Evolutionary conservation across 78 protist genomes (phyloP).

Genomic region (Dictyostelium intermedium): DNA sequence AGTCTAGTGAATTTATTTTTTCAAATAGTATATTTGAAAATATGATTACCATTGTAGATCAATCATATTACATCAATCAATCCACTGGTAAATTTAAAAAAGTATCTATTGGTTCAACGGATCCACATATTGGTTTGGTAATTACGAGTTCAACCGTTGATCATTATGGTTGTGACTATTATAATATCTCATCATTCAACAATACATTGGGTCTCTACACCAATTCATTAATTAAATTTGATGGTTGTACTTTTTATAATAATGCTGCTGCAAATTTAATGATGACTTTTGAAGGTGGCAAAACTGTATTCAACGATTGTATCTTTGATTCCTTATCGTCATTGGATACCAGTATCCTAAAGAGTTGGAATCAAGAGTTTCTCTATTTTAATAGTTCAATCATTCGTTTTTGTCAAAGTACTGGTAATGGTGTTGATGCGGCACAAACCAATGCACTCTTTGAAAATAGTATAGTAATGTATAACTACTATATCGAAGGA

Average conservation of each 20-base stretch:
- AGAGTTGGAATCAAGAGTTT: neutral
- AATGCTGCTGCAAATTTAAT: neutral
- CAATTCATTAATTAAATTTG: neutral
- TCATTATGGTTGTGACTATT: neutral
- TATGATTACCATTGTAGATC: neutral
- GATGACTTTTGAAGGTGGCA: neutral
- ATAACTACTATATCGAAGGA: neutral
- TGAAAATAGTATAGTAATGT: neutral
- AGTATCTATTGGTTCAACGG: neutral
- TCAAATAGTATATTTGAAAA: neutral
- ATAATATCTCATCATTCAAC: neutral
- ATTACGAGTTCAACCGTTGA: neutral
- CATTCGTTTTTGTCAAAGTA: neutral
- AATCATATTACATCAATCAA: neutral
- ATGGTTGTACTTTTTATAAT: neutral
- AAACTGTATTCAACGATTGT: neutral
- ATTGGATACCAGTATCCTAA: neutral
- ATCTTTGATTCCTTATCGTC: neutral
- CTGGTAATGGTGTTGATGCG: neutral
- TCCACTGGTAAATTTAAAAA: neutral
- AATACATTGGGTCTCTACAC: neutral
- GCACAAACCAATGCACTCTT: neutral
- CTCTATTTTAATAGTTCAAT: neutral
- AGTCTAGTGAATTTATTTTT: neutral
- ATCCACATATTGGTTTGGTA: constrained; percentile 17